Percentiles rank a stretch among this genome's conserved stretches.
phyloP scores from a whole-genome alignment of 495 filamentous ascomycete species.

The Pyrenopolyporus hunteri region DNA sequence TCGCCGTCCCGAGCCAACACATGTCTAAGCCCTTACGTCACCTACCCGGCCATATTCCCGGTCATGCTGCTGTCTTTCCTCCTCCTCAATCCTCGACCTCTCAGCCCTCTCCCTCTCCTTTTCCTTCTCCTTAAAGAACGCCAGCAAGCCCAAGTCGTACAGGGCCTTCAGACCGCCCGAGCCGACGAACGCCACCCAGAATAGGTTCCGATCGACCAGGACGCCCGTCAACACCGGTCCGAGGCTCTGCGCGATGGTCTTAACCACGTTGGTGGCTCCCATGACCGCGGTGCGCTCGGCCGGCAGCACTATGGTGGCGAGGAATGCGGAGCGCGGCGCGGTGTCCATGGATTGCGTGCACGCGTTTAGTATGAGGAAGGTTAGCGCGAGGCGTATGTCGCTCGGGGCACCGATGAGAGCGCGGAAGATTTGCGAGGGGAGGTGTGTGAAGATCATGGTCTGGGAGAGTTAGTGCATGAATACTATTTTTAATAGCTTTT shows the following conservation, averaged over 20 bases:
- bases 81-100: conserved; percentile 2
- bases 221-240: conserved; percentile 78
- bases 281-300: conserved; percentile 83
- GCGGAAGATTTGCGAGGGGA: conserved; percentile 52
- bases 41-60: background rate
- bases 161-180: conserved; percentile 71
- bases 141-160: conserved; percentile 77
- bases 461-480: conserved; percentile 20
- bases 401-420: conserved; percentile 46
- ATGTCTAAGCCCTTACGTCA: background rate
- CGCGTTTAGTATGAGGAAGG: conserved; percentile 62
- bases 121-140: conserved; percentile 64
- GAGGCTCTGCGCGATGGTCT: conserved; percentile 65
- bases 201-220: conserved; percentile 64
- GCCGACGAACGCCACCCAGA: conserved; percentile 76
- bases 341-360: conserved; percentile 79
- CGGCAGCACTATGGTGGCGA: conserved; percentile 73
- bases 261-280: conserved; percentile 73
- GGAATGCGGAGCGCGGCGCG: conserved; percentile 79
- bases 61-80: conserved; percentile 6
- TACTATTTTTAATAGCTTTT: background rate
- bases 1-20: background rate
- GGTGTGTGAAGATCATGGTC: conserved; percentile 57
- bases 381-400: conserved; percentile 59
- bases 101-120: conserved; percentile 17